Conservation (phyloP, 768 basidiomycete genomes). For the Austroboletus eburneus region DNA sequence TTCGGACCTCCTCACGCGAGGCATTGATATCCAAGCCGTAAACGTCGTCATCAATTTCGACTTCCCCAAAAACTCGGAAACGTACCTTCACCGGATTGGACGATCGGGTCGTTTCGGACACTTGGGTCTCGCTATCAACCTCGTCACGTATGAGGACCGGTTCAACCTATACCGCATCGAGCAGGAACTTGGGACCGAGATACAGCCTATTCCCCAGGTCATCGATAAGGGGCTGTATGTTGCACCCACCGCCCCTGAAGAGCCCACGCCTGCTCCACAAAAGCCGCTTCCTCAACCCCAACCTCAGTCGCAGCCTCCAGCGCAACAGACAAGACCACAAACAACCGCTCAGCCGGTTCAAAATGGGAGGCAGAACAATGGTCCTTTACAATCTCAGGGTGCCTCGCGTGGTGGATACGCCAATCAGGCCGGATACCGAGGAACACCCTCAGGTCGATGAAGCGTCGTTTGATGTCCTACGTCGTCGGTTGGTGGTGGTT, state of each 20-base stretch:
- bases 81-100: constrained; percentile 97
- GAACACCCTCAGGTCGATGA: constrained; percentile 28
- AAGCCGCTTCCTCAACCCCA: constrained; percentile 34
- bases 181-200: constrained; percentile 97
- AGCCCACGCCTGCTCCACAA: constrained; percentile 45
- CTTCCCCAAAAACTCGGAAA: constrained; percentile 98
- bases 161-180: constrained; percentile 98
- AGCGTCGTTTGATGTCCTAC: not conserved
- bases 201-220: constrained; percentile 86
- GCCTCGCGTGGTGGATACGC: constrained; percentile 20
- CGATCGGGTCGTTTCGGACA: constrained; percentile 98
- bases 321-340: constrained; percentile 28
- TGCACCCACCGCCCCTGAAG: constrained; percentile 55
- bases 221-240: constrained; percentile 95
- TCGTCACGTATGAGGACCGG: constrained; percentile 96
- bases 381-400: constrained; percentile 18
- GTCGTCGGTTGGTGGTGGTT: not conserved
- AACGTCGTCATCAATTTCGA: constrained; percentile 99
- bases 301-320: constrained; percentile 27
- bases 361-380: constrained; percentile 30
- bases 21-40: constrained; percentile 99
- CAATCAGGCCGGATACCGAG: constrained; percentile 26
- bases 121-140: constrained; percentile 93
- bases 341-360: constrained; percentile 18
- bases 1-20: constrained; percentile 94